Conservation (phyloP, 1,139 yeast species). For the Scheffersomyces titani region DNA sequence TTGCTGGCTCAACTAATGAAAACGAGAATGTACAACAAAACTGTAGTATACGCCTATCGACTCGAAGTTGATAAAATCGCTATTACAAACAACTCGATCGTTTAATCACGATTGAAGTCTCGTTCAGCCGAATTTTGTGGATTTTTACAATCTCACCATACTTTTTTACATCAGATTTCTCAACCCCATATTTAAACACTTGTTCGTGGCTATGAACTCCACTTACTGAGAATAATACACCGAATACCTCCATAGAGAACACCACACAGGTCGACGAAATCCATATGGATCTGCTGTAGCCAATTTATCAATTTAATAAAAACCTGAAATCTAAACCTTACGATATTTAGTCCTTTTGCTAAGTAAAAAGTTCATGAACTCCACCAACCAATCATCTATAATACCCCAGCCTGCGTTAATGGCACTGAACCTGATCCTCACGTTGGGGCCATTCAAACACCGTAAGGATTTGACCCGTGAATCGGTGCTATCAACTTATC, state of each 20-base stretch:
- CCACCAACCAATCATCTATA: conserved; percentile 15
- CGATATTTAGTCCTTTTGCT: background rate
- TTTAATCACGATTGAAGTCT: background rate
- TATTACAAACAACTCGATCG: background rate
- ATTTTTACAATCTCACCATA: background rate
- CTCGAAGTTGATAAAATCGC: background rate
- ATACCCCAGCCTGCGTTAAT: conserved; percentile 49
- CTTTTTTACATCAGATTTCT: background rate
- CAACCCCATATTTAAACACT: background rate
- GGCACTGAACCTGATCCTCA: conserved; percentile 69
- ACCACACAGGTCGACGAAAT: background rate
- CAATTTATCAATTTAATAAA: background rate
- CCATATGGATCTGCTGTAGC: background rate
- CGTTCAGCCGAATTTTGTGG: background rate
- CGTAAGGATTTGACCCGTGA: conserved; percentile 71
- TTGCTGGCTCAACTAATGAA: background rate
- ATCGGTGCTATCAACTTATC: conserved; percentile 79
- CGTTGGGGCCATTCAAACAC: conserved; percentile 70
- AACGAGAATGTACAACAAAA: background rate
- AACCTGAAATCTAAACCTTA: background rate
- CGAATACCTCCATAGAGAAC: background rate
- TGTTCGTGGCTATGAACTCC: background rate
- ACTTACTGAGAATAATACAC: background rate
- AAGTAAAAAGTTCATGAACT: background rate
- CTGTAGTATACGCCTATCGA: background rate